Percentiles rank a stretch among this genome's conserved stretches.
Conservation (phyloP, 768 basidiomycete genomes). For the Leucocoprinus leucothites region DNA sequence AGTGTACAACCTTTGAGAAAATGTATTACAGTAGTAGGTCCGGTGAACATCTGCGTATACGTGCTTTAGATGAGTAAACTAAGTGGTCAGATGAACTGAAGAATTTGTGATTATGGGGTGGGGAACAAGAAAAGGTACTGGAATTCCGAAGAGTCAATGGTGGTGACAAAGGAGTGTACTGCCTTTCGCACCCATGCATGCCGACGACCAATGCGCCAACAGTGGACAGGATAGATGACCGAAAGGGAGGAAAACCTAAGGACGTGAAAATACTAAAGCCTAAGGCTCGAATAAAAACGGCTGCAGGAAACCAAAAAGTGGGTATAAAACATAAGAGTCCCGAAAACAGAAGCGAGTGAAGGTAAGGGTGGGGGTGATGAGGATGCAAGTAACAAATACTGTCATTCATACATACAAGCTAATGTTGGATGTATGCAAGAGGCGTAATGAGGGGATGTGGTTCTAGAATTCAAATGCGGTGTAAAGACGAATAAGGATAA, state of each 20-base stretch:
- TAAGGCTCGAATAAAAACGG: not conserved
- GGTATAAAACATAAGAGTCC: not conserved
- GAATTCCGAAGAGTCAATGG: not conserved
- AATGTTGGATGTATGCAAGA: conserved; percentile 1
- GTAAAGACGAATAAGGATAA: not conserved
- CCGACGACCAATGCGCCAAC: conserved; percentile 2
- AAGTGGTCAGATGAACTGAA: not conserved
- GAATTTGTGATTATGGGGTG: no score
- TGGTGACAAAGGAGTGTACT: not conserved
- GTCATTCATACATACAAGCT: conserved; percentile 8
- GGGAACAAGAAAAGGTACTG: not conserved
- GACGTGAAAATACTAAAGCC: not conserved
- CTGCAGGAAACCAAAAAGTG: not conserved
- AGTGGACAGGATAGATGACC: not conserved
- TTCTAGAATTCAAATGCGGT: not conserved
- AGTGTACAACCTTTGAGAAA: not conserved
- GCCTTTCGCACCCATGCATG: not conserved
- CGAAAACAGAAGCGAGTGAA: not conserved
- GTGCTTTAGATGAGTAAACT: not conserved
- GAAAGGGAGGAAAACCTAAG: not conserved
- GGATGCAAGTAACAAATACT: not conserved
- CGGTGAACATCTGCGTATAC: not conserved
- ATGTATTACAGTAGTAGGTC: not conserved
- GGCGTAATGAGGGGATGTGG: not conserved
- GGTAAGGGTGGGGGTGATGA: not conserved